Evolutionary conservation across 257 asterid species (phyloP).

Genomic region (Capsicum pubescens): DNA sequence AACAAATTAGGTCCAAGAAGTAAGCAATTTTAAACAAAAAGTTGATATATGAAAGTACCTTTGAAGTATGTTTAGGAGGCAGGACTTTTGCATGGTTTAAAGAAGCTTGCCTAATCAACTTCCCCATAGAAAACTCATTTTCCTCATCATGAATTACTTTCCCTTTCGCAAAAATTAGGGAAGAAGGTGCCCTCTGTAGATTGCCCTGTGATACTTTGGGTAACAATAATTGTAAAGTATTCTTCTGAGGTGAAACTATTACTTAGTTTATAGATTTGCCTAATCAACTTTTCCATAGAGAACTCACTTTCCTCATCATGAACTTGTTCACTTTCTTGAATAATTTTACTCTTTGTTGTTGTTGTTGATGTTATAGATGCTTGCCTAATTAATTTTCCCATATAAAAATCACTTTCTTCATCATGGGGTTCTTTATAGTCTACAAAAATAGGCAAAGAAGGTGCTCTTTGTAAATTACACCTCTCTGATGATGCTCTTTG

Average conservation of each 20-base stretch:
- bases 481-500: conserved; percentile 18
- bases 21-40: neutral
- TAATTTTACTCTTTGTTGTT: neutral
- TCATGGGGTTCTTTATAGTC: conserved; percentile 39
- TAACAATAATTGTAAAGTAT: no score
- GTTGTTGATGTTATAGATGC: conserved; percentile 55
- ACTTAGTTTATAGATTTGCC: no score
- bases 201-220: no score
- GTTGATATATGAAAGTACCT: conserved; percentile 36
- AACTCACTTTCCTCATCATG: conserved; percentile 45
- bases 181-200: no score
- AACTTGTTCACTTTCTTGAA: conserved; percentile 2
- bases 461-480: conserved; percentile 17
- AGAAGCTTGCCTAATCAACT: conserved; percentile 61
- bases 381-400: conserved; percentile 64
- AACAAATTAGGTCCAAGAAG: neutral
- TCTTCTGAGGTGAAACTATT: no score
- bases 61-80: conserved; percentile 29
- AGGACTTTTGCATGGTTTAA: conserved; percentile 38
- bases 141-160: no score
- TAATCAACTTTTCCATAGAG: no score
- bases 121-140: no score
- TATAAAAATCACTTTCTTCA: conserved; percentile 55
- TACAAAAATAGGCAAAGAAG: conserved; percentile 48
- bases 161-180: no score